Base-by-base conservation (phyloP, 805 yeast genomes). In the Starmerella gropengiesseri region DNA sequence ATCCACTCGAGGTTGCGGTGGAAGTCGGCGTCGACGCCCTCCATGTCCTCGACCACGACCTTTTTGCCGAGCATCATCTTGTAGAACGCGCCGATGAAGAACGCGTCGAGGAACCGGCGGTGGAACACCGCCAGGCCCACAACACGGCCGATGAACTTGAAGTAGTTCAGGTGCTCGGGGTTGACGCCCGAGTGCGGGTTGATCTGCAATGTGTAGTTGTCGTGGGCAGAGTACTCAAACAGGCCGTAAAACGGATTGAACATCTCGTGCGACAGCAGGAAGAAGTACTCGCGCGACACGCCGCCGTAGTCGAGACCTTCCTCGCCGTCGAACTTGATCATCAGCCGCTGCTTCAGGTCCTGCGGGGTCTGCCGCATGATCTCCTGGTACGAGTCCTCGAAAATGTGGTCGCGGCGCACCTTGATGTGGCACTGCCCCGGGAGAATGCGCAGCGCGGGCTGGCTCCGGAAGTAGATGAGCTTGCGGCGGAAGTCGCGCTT, bases 281-380 rank as follows among this genome's bases (percentile, higher is more conserved):
- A 91, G 79, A 91, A 91, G 64, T 85, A 91, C 65, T 91, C 99
- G 68, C 99, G 75, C 23, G 96, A 85, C 49, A 91, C 97, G 61
- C 99, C 99, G 73, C 99, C 99, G 61, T 91, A 91, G 69, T 91
- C 99, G 57, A 91, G 74, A 64, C 98, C 99, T 70, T 91, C 99
- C 68, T 91, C 99, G 48, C 98, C 98, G 56, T 91, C 98, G 58
- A 91, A 91, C 62, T 89, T 86, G 64, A 91, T 91, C 98, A 91
- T 91, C 50, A 91, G 69, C 61, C 98, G 74, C 70, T 91, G 91
- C 74, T 91, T 93, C 66, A 91, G 74, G 61, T 91, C 99, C 64
- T 87, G 96, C 16, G 98, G 97, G 2, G 95, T 80, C 68, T 91
- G 98, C 64, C 98, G 80, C 98, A 91, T 91, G 43, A 91, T 78